Evolutionary conservation across 2,329 filamentous ascomycete genomes (phyloP).

Genomic region (Epichloe aotearoae): DNA sequence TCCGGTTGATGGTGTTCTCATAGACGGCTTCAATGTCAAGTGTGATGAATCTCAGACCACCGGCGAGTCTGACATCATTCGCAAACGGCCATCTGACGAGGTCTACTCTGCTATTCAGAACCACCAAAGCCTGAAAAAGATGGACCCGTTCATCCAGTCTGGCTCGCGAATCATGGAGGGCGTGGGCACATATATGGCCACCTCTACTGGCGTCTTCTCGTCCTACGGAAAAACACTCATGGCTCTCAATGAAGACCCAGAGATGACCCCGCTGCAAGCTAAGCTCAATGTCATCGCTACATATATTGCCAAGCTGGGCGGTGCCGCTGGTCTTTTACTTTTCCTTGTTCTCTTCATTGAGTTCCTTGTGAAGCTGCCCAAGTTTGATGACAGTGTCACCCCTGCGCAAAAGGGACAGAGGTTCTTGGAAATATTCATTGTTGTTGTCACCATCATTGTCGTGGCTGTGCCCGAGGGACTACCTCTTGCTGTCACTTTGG

Average conservation of each 20-base stretch:
- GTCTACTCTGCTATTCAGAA: constrained; percentile 58
- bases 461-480: constrained; percentile 69
- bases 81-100: constrained; percentile 53
- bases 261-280: constrained; percentile 63
- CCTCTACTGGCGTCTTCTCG: constrained; percentile 59
- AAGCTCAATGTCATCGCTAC: constrained; percentile 65
- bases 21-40: constrained; percentile 60
- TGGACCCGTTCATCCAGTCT: constrained; percentile 78
- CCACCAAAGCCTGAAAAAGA: constrained; percentile 52
- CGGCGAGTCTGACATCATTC: constrained; percentile 65
- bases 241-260: constrained; percentile 58
- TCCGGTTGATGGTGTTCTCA: constrained; percentile 60
- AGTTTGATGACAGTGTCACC: constrained; percentile 31
- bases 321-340: constrained; percentile 61
- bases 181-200: constrained; percentile 61
- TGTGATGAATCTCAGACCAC: constrained; percentile 69
- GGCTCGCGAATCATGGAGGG: constrained; percentile 68
- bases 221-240: constrained; percentile 66
- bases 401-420: constrained; percentile 66
- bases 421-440: constrained; percentile 65
- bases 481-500: constrained; percentile 64
- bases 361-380: constrained; percentile 57
- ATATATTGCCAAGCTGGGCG: constrained; percentile 66
- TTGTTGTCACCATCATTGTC: constrained; percentile 67
- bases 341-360: constrained; percentile 80